Conservation (phyloP, 2,329 filamentous ascomycete genomes). For the Albophoma yamanashiensis region DNA sequence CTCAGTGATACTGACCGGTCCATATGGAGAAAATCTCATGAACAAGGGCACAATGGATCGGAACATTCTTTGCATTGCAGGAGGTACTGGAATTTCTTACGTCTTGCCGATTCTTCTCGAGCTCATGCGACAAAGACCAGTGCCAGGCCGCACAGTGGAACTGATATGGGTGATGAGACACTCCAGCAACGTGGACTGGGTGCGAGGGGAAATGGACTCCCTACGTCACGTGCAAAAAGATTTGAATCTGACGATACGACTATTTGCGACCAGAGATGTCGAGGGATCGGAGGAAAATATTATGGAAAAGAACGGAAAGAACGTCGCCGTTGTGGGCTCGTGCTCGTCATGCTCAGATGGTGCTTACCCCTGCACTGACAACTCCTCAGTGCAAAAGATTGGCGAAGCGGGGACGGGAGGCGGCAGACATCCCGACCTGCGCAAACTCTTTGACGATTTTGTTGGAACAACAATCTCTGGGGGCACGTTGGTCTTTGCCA, state of each 20-base stretch:
- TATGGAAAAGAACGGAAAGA: conserved; percentile 4
- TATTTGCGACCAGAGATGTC: conserved; percentile 48
- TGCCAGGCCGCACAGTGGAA: conserved; percentile 36
- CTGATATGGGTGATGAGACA: conserved; percentile 57
- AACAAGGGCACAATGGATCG: conserved; percentile 27
- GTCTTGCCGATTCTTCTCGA: conserved; percentile 25
- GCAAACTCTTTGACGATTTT: conserved; percentile 35
- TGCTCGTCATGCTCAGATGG: conserved; percentile 16
- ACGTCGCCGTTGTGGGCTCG: conserved; percentile 9
- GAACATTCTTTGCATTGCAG: conserved; percentile 28
- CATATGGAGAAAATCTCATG: conserved; percentile 46
- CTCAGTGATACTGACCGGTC: conserved; percentile 49
- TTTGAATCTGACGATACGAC: conserved; percentile 37
- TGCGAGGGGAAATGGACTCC: conserved; percentile 41
- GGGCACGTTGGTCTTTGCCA: conserved; percentile 45
- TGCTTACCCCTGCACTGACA: conserved; percentile 15
- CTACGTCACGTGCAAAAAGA: conserved; percentile 27
- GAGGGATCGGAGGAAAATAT: conserved; percentile 5
- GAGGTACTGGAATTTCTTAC: conserved; percentile 29
- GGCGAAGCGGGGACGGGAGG: conserved; percentile 16
- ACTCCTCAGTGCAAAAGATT: conserved; percentile 16
- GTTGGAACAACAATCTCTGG: conserved; percentile 34
- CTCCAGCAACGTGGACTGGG: conserved; percentile 44
- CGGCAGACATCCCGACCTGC: conserved; percentile 33
- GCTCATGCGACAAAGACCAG: conserved; percentile 30